Percentiles rank a stretch among this genome's conserved stretches.
Evolutionary conservation across 805 yeast species (phyloP).

Genomic region (Metschnikowia lunata): DNA sequence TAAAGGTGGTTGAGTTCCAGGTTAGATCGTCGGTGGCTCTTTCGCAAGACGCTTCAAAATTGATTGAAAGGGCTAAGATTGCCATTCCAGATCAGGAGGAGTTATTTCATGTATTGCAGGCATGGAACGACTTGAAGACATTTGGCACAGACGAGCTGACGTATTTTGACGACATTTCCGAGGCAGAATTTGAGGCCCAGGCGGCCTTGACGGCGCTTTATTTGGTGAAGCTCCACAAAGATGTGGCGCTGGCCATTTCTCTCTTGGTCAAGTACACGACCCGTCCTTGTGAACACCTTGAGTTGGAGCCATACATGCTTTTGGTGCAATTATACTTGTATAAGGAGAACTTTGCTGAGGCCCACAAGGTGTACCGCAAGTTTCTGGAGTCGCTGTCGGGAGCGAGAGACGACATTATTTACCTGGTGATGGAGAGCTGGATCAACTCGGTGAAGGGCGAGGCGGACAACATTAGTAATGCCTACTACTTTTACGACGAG

Average conservation of each 20-base stretch:
- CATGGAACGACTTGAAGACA: conserved; percentile 40
- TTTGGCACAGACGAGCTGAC: conserved; percentile 42
- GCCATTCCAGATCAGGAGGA: conserved; percentile 29
- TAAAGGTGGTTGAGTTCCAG: conserved; percentile 39
- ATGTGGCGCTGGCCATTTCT: conserved; percentile 34
- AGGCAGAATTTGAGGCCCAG: conserved; percentile 35
- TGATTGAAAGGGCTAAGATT: conserved; percentile 34
- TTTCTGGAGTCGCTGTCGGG: conserved; percentile 33
- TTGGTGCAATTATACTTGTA: conserved; percentile 38
- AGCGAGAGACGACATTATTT: conserved; percentile 61
- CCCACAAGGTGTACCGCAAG: conserved; percentile 28
- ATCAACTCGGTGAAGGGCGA: conserved; percentile 36
- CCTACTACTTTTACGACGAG: conserved; percentile 74
- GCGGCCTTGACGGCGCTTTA: conserved; percentile 39
- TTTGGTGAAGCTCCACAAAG: conserved; percentile 32
- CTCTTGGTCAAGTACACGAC: conserved; percentile 27
- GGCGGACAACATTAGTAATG: conserved; percentile 37
- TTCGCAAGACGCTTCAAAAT: conserved; percentile 34
- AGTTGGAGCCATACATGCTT: conserved; percentile 39
- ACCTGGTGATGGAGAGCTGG: conserved; percentile 79
- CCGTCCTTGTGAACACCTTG: conserved; percentile 19
- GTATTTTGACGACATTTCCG: conserved; percentile 37
- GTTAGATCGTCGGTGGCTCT: conserved; percentile 37
- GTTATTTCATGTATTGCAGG: conserved; percentile 35
- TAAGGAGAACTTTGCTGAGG: conserved; percentile 33